These are phyloP conservation scores for Drechslerella dactyloides DNA, from an alignment of 2,329 filamentous ascomycete species.

Conservation along the genomic window DNA sequence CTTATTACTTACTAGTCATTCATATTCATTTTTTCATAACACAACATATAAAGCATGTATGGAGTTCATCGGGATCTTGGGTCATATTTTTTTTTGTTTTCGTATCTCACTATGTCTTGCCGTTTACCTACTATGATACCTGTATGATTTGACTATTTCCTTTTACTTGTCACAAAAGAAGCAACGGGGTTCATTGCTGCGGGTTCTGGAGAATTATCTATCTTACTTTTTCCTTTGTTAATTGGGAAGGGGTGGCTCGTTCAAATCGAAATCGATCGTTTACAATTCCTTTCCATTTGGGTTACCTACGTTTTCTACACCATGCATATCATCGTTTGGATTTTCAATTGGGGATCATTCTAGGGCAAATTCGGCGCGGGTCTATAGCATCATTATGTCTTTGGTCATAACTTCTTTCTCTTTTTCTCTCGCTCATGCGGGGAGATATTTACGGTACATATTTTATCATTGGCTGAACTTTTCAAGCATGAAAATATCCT, in stretches of 20 bases:
- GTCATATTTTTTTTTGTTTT: conserved; percentile 1
- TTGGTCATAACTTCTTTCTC: conserved; percentile 28
- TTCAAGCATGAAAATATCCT: background rate
- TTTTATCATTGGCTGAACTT: conserved; percentile 9
- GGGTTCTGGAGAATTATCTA: conserved; percentile 5
- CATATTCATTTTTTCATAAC: conserved; percentile 26
- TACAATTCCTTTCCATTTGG: conserved; percentile 21
- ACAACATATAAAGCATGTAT: conserved; percentile 51
- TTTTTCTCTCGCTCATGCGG: conserved; percentile 16
- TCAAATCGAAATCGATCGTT: conserved; percentile 47
- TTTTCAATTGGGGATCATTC: conserved; percentile 8
- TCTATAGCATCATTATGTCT: no score
- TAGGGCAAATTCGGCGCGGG: conserved; percentile 26
- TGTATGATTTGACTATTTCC: conserved; percentile 44
- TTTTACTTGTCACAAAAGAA: conserved; percentile 43
- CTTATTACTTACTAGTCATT: conserved; percentile 44
- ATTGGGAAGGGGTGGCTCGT: conserved; percentile 28
- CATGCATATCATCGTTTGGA: conserved; percentile 28
- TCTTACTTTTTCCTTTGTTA: conserved; percentile 24
- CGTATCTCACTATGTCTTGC: conserved; percentile 35
- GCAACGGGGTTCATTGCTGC: conserved; percentile 16
- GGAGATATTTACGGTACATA: conserved; percentile 45
- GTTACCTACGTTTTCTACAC: conserved; percentile 4
- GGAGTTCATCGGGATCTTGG: conserved; percentile 43
- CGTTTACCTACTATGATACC: conserved; percentile 44